A percentile compares a stretch with the other conserved stretches of the same genome.
Conservation (phyloP, 1,139 yeast genomes). For the Debaryomycetaceae sp. region DNA sequence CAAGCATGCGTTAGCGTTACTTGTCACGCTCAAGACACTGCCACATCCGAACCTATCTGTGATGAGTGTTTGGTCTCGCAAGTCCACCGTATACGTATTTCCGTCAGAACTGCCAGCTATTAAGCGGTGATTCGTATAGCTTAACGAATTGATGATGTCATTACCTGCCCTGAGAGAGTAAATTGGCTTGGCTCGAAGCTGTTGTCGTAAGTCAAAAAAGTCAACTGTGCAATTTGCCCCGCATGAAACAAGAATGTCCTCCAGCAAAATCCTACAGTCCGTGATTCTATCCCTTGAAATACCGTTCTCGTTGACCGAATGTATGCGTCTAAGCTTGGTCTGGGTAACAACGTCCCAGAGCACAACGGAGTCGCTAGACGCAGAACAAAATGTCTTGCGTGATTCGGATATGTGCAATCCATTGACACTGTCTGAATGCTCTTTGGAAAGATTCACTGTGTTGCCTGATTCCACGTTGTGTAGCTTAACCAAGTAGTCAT, state of each 20-base stretch:
- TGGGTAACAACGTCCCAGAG: slow-evolving; percentile 16
- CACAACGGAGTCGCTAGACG: slow-evolving; percentile 6
- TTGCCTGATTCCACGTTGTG: slow-evolving; percentile 10
- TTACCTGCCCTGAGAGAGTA: slow-evolving; percentile 16
- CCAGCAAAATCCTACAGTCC: slow-evolving; percentile 9
- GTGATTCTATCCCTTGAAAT: slow-evolving; percentile 10
- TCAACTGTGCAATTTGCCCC: slow-evolving; percentile 17
- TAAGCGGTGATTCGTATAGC: slow-evolving; percentile 9
- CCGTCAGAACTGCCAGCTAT: slow-evolving; percentile 29
- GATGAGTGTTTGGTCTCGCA: slow-evolving; percentile 17
- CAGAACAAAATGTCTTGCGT: slow-evolving; percentile 8
- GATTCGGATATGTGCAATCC: slow-evolving; percentile 13
- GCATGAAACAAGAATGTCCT: slow-evolving; percentile 19
- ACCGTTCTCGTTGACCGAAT: slow-evolving; percentile 6
- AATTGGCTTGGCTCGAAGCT: slow-evolving; percentile 7
- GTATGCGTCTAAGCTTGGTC: slow-evolving; percentile 6
- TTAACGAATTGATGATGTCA: slow-evolving; percentile 28
- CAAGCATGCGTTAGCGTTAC: slow-evolving; percentile 5
- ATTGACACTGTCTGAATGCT: slow-evolving; percentile 17
- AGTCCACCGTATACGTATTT: slow-evolving; percentile 21
- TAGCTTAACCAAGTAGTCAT: slow-evolving; percentile 16
- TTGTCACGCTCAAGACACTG: slow-evolving; percentile 6
- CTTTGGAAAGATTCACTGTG: slow-evolving; percentile 13
- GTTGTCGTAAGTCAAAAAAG: slow-evolving; percentile 12
- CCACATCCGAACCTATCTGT: slow-evolving; percentile 12